Percentiles rank a stretch among this genome's conserved stretches.
phyloP scores from a whole-genome alignment of 169 alveolate genomes.

The Perkinsus olseni region DNA sequence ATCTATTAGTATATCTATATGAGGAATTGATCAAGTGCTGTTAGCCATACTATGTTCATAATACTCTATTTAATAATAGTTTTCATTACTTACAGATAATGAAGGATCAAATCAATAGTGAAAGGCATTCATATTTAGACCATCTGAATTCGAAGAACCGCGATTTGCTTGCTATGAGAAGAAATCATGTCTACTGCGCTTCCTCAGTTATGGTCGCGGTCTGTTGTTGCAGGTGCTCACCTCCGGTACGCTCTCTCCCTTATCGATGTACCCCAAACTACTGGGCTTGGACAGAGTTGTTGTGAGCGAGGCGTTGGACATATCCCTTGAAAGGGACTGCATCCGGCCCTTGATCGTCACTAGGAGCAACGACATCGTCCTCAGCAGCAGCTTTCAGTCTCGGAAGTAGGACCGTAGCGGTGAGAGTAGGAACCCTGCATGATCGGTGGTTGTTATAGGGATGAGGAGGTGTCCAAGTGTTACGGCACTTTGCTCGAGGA shows the following conservation, averaged over 20 bases:
- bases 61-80: no score
- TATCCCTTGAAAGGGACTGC: slow-evolving; percentile 86
- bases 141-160: no score
- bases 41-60: no score
- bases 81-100: no score
- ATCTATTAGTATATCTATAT: no score
- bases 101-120: no score
- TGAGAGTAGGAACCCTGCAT: neutral
- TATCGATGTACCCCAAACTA: slow-evolving; percentile 86
- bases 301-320: slow-evolving; percentile 79
- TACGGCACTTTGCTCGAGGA: slow-evolving; percentile 84
- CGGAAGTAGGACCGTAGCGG: neutral
- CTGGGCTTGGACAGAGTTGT: slow-evolving; percentile 76
- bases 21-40: no score
- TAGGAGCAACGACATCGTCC: slow-evolving; percentile 51
- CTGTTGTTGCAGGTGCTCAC: slow-evolving; percentile 85
- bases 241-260: slow-evolving; percentile 95
- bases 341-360: slow-evolving; percentile 89
- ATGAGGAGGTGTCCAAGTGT: slow-evolving; percentile 75
- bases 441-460: slow-evolving; percentile 46
- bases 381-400: slow-evolving; percentile 20
- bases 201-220: no score
- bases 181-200: no score
- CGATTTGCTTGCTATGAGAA: no score
- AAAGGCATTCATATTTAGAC: no score